Evolutionary conservation across 345 rosid species (phyloP), one percentile per base, ranked within the genome.

Genomic region (Ricinus communis): DNA sequence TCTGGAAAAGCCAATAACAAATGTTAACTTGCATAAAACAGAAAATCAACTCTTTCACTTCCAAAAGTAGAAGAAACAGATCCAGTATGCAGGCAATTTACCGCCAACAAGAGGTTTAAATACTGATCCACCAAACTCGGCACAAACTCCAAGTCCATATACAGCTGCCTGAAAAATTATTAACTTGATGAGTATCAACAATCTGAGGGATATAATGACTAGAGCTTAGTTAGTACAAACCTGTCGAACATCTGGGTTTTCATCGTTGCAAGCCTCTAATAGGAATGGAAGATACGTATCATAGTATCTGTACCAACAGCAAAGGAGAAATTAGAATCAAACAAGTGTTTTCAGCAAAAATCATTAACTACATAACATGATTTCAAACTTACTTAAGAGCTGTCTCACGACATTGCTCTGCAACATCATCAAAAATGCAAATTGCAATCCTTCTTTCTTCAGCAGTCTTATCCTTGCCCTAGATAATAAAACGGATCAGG

Each of bases 381-480:
- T 8, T 38, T 24, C 49, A 4, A 28, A 27, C 87, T 76, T 90
- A 96, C 99, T 89, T 96, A 5, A 89, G 89, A 69, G 99, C 97
- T 70, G 96, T 67, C 74, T 93, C 98, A 21, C 88, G 94, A 79
- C 99, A 96, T 73, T 93, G 99, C 81, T 93, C 99, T 0, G 99
- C 99, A 70, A 93, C 95, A 79, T 93, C 99, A 82, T 96, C 99
- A 83, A 96, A 96, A 36, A 96, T 96, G 86, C 99, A 96, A 70
- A 96, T 96, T 15, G 99, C 99, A 79, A 96, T 88, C 83, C 99
- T 93, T 81, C 99, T 89, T 87, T 96, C 99, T 77, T 93, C 99
- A 28, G 99, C 81, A 57, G 99, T 96, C 85, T 93, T 96, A 82
- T 96, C 99, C 76, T 88, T 96, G 67, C 98, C 99, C 99, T 96